Conservation (phyloP, 179 eudicot species). For the Silene noctiflora region DNA sequence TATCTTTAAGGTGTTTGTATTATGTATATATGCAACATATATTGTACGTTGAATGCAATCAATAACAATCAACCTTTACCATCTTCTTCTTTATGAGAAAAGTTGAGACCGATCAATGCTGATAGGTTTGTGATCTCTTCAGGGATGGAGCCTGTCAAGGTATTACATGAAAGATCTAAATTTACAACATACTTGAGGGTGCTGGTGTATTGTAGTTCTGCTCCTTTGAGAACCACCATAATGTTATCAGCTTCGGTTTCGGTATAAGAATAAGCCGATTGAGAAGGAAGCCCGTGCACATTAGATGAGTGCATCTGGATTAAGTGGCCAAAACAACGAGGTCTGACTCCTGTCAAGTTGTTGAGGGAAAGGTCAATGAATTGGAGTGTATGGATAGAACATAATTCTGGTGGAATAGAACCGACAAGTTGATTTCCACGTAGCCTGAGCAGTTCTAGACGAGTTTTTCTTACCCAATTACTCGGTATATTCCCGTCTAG, state of each 20-base stretch:
- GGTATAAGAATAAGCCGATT: not conserved
- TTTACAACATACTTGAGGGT: conserved; percentile 24
- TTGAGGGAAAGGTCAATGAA: conserved; percentile 31
- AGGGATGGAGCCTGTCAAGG: conserved; percentile 43
- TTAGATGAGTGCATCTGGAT: conserved; percentile 6
- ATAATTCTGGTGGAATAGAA: conserved; percentile 30
- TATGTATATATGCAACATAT: no score
- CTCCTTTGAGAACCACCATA: conserved; percentile 35
- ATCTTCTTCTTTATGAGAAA: no score
- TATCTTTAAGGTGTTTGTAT: no score
- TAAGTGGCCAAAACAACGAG: conserved; percentile 31
- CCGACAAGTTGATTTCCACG: conserved; percentile 21
- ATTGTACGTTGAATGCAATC: no score
- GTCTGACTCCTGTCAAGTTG: conserved; percentile 34
- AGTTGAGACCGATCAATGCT: conserved; percentile 32
- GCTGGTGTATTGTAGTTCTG: conserved; percentile 24
- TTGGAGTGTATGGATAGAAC: conserved; percentile 25
- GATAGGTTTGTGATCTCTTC: conserved; percentile 26
- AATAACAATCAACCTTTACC: no score
- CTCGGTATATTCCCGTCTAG: conserved; percentile 29
- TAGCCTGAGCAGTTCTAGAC: not conserved
- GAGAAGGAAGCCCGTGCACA: not conserved
- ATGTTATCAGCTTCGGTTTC: not conserved
- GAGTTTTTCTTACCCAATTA: conserved; percentile 10
- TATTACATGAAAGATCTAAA: conserved; percentile 48